Percentiles rank a stretch among this genome's conserved stretches.
Conservation (phyloP, 768 basidiomycete species). For the Sutorius australiensis region DNA sequence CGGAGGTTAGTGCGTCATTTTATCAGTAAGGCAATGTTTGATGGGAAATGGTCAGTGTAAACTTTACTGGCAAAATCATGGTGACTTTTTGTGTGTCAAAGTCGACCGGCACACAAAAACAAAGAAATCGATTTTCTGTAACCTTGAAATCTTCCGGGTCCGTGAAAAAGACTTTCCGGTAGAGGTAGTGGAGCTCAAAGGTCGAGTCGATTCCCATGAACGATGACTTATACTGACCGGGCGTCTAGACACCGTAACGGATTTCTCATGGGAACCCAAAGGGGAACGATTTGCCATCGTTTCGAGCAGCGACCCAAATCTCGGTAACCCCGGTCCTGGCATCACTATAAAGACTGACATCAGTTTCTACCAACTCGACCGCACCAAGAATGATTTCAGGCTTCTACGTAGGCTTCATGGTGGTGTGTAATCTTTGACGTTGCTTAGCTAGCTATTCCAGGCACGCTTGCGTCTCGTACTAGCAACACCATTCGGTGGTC, state of each 20-base stretch:
- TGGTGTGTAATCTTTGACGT: neutral
- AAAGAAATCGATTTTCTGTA: conserved; percentile 97
- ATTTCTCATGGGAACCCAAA: conserved; percentile 99
- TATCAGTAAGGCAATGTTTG: conserved; percentile 1
- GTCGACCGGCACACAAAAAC: conserved; percentile 99
- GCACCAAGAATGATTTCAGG: conserved; percentile 90
- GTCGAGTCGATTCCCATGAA: conserved; percentile 35
- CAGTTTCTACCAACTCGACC: conserved; percentile 93
- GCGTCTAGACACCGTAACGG: conserved; percentile 77
- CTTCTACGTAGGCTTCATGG: conserved; percentile 60
- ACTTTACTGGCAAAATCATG: conserved; percentile 97
- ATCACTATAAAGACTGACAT: conserved; percentile 95
- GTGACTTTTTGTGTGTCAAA: conserved; percentile 97
- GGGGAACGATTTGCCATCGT: conserved; percentile 96
- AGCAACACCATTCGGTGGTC: conserved; percentile 97
- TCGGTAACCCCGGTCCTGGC: conserved; percentile 85
- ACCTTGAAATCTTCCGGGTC: conserved; percentile 95
- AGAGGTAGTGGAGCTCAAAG: conserved; percentile 96
- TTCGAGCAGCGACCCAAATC: conserved; percentile 89
- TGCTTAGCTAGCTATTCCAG: conserved; percentile 37
- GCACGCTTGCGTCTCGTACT: conserved; percentile 73
- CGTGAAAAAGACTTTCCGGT: conserved; percentile 98
- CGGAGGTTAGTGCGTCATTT: conserved; percentile 62
- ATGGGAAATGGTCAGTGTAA: conserved; percentile 64
- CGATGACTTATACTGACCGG: conserved; percentile 8